Conservation (phyloP, 495 filamentous ascomycete genomes). For the Aspergillus cristatus region DNA sequence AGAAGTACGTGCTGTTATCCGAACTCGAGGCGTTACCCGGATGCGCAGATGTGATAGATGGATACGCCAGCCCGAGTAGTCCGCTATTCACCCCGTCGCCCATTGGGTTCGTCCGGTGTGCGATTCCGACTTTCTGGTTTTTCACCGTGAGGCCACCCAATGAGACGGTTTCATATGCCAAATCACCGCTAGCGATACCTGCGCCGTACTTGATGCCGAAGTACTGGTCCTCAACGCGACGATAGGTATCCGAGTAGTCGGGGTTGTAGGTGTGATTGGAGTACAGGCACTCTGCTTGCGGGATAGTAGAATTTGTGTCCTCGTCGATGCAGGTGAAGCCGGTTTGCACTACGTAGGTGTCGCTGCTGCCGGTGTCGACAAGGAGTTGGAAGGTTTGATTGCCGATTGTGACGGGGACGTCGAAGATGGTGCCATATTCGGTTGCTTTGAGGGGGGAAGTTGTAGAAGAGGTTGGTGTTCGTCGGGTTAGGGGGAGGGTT, state of each 20-base stretch:
- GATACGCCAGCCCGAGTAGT: slow-evolving; percentile 54
- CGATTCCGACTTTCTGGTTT: slow-evolving; percentile 43
- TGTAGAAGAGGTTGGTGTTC: background rate
- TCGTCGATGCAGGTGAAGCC: slow-evolving; percentile 39
- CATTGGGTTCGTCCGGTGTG: slow-evolving; percentile 36
- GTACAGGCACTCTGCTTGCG: slow-evolving; percentile 30
- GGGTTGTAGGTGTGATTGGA: slow-evolving; percentile 38
- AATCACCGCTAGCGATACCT: slow-evolving; percentile 44
- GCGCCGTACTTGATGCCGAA: slow-evolving; percentile 54
- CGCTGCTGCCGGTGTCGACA: slow-evolving; percentile 54
- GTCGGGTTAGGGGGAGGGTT: background rate
- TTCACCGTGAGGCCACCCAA: slow-evolving; percentile 46
- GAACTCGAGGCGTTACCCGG: slow-evolving; percentile 13
- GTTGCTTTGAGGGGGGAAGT: slow-evolving; percentile 6
- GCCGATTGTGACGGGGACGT: slow-evolving; percentile 14
- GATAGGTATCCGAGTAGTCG: slow-evolving; percentile 32
- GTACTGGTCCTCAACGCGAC: slow-evolving; percentile 31
- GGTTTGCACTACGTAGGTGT: slow-evolving; percentile 47
- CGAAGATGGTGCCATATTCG: slow-evolving; percentile 15
- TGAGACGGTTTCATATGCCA: slow-evolving; percentile 48
- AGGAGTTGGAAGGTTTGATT: slow-evolving; percentile 36
- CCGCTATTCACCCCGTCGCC: slow-evolving; percentile 41
- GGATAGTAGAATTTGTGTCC: slow-evolving; percentile 12
- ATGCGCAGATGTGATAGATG: slow-evolving; percentile 31
- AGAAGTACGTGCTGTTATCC: slow-evolving; percentile 21